A percentile compares a stretch with the other conserved stretches of the same genome.
These are phyloP conservation scores for Trametes gibbosa DNA, from an alignment of 768 basidiomycete species.

Conservation along the genomic window DNA sequence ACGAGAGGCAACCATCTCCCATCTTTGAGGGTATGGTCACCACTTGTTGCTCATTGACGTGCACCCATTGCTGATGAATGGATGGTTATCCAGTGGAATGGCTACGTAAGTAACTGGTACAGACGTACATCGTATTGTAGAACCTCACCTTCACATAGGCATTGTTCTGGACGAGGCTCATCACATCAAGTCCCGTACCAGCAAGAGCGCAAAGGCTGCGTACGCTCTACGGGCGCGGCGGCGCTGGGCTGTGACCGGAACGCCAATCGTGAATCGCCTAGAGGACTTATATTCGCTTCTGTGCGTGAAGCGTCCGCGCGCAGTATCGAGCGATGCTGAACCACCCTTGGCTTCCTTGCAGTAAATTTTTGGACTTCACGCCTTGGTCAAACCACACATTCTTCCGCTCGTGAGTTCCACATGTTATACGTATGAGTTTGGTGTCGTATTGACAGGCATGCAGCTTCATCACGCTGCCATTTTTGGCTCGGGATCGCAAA, in stretches of 20 bases:
- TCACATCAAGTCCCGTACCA: constrained; percentile 85
- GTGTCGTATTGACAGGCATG: neutral
- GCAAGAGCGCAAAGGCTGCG: constrained; percentile 85
- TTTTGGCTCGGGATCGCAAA: constrained; percentile 86
- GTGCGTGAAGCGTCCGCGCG: constrained; percentile 31
- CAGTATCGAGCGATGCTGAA: neutral
- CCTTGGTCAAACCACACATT: constrained; percentile 85
- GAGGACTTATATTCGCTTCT: constrained; percentile 89
- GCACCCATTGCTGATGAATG: neutral
- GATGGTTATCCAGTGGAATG: constrained; percentile 59
- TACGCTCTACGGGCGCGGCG: constrained; percentile 78
- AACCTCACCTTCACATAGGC: constrained; percentile 10
- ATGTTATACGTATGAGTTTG: neutral
- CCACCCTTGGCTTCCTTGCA: constrained; percentile 32
- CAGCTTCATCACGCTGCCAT: constrained; percentile 90
- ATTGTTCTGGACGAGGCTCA: constrained; percentile 94
- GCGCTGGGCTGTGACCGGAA: constrained; percentile 92
- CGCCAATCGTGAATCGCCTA: constrained; percentile 92
- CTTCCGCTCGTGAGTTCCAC: constrained; percentile 73
- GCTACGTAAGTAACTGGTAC: constrained; percentile 43
- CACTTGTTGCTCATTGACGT: neutral
- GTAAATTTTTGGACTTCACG: constrained; percentile 73
- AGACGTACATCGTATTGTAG: too few species aligned
- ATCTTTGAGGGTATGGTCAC: constrained; percentile 65
- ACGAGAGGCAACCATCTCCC: constrained; percentile 59